Conservation (phyloP, 2,329 filamentous ascomycete genomes). For the Arthrobotrys iridis region DNA sequence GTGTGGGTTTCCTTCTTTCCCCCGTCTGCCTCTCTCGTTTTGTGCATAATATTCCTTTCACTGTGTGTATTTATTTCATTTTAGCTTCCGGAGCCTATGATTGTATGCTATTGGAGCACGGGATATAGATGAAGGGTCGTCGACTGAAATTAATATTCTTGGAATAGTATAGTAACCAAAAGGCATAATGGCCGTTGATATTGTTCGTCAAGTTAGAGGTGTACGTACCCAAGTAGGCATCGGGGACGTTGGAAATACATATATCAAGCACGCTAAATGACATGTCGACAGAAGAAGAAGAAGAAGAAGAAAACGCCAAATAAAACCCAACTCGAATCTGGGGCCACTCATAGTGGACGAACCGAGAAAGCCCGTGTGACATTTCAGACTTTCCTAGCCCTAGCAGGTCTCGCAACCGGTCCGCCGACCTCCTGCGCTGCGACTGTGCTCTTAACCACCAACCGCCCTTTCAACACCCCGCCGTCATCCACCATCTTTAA, state of each 20-base stretch:
- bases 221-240: not conserved
- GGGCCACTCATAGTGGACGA: not conserved
- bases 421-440: constrained; percentile 40
- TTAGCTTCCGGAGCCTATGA: not conserved
- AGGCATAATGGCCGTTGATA: not conserved
- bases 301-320: not conserved
- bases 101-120: not conserved
- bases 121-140: constrained; percentile 3
- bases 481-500: constrained; percentile 42
- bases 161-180: not conserved
- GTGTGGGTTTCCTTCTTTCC: not conserved
- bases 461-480: constrained; percentile 41
- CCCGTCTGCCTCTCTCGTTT: too few relatives aligned
- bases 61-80: not conserved
- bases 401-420: constrained; percentile 4
- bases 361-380: not conserved
- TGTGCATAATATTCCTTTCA: not conserved
- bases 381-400: constrained; percentile 6
- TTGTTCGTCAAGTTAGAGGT: not conserved
- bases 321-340: not conserved
- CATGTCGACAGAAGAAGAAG: too few relatives aligned
- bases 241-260: not conserved
- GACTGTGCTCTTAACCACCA: constrained; percentile 44
- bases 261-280: not conserved
- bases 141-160: not conserved